A percentile compares a stretch with the other conserved stretches of the same genome.
phyloP scores from a whole-genome alignment of 345 rosid species.

The Pistacia integerrima region DNA sequence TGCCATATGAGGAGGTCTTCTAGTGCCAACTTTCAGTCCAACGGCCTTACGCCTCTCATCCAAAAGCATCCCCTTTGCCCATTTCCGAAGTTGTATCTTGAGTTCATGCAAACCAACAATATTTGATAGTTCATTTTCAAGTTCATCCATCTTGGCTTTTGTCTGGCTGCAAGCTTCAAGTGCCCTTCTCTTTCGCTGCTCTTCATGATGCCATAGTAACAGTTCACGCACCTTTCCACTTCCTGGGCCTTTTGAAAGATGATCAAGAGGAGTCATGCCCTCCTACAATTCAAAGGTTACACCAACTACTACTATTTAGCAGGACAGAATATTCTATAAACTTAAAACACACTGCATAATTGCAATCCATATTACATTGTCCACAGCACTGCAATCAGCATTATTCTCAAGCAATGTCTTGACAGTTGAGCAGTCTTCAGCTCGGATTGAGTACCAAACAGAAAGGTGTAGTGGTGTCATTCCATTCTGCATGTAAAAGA shows the following conservation, averaged over 20 bases:
- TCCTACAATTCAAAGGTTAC: constrained; percentile 53
- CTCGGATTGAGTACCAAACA: constrained; percentile 86
- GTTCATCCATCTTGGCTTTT: constrained; percentile 87
- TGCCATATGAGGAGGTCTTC: constrained; percentile 98
- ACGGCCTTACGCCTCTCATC: constrained; percentile 95
- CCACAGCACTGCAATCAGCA: constrained; percentile 92
- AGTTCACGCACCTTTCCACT: constrained; percentile 67
- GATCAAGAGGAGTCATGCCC: constrained; percentile 88
- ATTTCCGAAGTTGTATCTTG: constrained; percentile 85
- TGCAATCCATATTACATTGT: constrained; percentile 52
- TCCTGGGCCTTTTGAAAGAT: constrained; percentile 79
- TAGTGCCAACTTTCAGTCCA: constrained; percentile 77
- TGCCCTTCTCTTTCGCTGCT: constrained; percentile 81
- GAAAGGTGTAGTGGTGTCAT: constrained; percentile 99
- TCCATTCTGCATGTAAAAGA: constrained; percentile 71
- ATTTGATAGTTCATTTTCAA: constrained; percentile 69
- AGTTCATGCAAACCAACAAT: constrained; percentile 87
- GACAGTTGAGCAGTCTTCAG: constrained; percentile 79
- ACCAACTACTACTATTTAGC: constrained; percentile 12
- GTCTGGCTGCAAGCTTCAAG: constrained; percentile 78
- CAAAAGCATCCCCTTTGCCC: constrained; percentile 99
- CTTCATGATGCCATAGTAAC: constrained; percentile 60
- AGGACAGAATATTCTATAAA: constrained; percentile 11
- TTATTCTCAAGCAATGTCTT: constrained; percentile 77
- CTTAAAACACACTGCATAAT: neutral